Evolutionary conservation across 1,284 basidiomycete species (phyloP).

Genomic region (Malassezia equina): DNA sequence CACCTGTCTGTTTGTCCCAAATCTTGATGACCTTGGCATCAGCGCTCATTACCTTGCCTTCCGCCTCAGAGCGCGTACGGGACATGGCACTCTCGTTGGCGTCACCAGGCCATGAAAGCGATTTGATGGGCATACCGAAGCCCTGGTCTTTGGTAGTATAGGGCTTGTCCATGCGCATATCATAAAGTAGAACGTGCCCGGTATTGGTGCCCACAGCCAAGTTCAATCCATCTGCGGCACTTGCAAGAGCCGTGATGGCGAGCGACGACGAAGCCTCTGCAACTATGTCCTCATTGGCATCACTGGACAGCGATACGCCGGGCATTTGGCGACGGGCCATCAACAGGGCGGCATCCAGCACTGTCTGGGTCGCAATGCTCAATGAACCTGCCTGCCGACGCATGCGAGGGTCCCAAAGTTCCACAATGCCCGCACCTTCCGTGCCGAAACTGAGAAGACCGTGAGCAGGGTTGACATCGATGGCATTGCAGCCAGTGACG

Average conservation of each 20-base stretch:
- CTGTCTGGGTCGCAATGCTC: constrained; percentile 58
- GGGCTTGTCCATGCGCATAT: constrained; percentile 71
- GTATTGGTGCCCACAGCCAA: constrained; percentile 89
- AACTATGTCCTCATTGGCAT: constrained; percentile 36
- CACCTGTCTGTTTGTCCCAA: constrained; percentile 61
- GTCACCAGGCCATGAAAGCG: constrained; percentile 75
- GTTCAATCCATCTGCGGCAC: constrained; percentile 72
- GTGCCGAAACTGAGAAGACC: constrained; percentile 80
- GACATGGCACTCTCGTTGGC: constrained; percentile 56
- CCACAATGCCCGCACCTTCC: constrained; percentile 67
- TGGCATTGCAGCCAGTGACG: constrained; percentile 69
- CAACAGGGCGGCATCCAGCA: constrained; percentile 37
- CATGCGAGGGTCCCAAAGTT: constrained; percentile 91
- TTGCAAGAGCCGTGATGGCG: constrained; percentile 67
- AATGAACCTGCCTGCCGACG: constrained; percentile 65
- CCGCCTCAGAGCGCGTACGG: constrained; percentile 54
- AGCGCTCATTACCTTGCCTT: constrained; percentile 37
- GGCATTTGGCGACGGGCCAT: constrained; percentile 49
- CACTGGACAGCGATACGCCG: constrained; percentile 32
- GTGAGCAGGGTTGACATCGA: constrained; percentile 89
- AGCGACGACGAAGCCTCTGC: constrained; percentile 48
- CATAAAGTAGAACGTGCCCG: constrained; percentile 88
- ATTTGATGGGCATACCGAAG: constrained; percentile 82
- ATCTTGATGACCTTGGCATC: constrained; percentile 47
- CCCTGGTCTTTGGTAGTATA: constrained; percentile 93